These are phyloP conservation scores for Sugiyamaella pinicola DNA, from an alignment of 1,139 yeast genomes.

Conservation along the genomic window DNA sequence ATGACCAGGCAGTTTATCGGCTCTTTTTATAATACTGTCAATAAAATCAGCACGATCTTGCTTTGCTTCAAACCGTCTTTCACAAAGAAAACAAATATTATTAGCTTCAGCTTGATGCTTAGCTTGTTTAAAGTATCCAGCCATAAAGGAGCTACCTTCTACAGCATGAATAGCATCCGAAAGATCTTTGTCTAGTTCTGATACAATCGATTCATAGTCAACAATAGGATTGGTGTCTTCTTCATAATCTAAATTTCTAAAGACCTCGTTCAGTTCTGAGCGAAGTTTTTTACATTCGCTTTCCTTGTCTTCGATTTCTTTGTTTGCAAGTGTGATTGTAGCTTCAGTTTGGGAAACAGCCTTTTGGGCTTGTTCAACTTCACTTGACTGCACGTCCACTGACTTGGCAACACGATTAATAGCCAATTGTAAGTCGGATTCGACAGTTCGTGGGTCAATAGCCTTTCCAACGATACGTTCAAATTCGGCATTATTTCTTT, in stretches of 20 bases:
- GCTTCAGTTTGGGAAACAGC: slow-evolving; percentile 20
- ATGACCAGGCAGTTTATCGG: slow-evolving; percentile 31
- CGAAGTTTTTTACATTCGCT: slow-evolving; percentile 27
- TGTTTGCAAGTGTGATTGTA: slow-evolving; percentile 24
- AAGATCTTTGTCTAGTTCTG: slow-evolving; percentile 63
- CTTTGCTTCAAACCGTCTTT: slow-evolving; percentile 55
- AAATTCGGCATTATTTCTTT: slow-evolving; percentile 28
- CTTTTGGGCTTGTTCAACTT: slow-evolving; percentile 14
- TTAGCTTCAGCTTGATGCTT: slow-evolving; percentile 55
- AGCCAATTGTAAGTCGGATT: slow-evolving; percentile 23
- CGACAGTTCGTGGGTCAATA: slow-evolving; percentile 31
- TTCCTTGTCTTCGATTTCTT: slow-evolving; percentile 30
- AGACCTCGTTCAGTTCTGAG: slow-evolving; percentile 29
- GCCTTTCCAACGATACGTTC: slow-evolving; percentile 31
- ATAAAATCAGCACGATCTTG: slow-evolving; percentile 43
- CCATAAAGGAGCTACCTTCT: slow-evolving; percentile 66
- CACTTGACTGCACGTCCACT: background rate
- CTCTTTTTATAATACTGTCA: slow-evolving; percentile 41
- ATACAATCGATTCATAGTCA: slow-evolving; percentile 36
- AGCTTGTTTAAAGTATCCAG: slow-evolving; percentile 65
- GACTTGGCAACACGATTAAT: background rate
- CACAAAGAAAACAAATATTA: slow-evolving; percentile 60
- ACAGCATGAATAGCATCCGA: slow-evolving; percentile 60
- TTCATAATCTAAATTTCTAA: slow-evolving; percentile 10
- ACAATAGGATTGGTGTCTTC: slow-evolving; percentile 10